These are phyloP conservation scores for Chondrus crispus DNA, from an alignment of 23 red algal genomes.

Conservation along the genomic window DNA sequence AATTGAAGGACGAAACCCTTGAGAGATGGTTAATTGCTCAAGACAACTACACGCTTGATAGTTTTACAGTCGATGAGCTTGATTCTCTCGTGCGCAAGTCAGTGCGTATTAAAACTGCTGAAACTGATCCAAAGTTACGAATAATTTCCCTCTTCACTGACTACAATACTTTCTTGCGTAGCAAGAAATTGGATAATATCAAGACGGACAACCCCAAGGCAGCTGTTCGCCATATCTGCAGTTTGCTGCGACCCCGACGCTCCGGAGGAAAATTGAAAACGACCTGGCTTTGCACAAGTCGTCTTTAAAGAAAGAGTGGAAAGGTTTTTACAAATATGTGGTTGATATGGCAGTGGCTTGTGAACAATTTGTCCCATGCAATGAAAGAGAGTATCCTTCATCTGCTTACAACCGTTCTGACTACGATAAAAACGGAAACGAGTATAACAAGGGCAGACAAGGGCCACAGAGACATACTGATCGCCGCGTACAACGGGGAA, in stretches of 20 bases:
- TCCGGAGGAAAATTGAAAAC: not conserved
- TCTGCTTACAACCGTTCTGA: no score
- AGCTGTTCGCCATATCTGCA: not conserved
- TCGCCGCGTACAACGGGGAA: no score
- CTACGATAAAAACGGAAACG: no score
- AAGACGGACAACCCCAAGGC: not conserved
- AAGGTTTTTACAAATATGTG: not conserved
- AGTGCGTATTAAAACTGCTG: not conserved
- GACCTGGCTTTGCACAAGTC: not conserved
- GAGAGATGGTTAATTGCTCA: not conserved
- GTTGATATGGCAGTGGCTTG: not conserved
- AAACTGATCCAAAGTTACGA: not conserved
- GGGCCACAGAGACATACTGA: no score
- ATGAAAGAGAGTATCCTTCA: no score
- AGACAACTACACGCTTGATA: not conserved
- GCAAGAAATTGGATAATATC: not conserved
- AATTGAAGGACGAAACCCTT: not conserved
- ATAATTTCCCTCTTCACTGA: not conserved
- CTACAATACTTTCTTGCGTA: not conserved
- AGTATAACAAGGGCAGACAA: no score
- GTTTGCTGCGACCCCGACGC: not conserved
- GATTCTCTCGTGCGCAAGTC: not conserved
- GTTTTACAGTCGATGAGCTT: not conserved
- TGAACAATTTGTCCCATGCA: not conserved
- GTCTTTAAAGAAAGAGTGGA: not conserved